Evolutionary conservation across 352 stramenopile species (phyloP), one percentile per base, ranked within the genome.

Genomic region (Pythium biforme): DNA sequence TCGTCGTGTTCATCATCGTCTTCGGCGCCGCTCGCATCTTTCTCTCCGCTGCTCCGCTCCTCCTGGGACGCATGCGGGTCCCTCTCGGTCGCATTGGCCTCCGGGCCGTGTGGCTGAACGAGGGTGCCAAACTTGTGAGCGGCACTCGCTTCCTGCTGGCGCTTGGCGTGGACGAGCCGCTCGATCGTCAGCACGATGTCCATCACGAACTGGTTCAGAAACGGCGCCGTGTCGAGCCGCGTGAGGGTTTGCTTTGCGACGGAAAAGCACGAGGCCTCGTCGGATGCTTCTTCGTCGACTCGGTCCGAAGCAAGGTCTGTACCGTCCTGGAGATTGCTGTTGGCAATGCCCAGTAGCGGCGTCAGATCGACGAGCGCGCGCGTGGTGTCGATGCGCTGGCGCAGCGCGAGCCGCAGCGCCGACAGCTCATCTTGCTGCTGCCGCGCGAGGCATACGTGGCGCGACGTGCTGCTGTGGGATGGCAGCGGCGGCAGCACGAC

Each of bases 151-250:
- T 66, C 64, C 15, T 63, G 64, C 27, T 59, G 57, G 1, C 62
- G 48, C 56, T 57, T 29, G 5, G 53, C 56, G 56, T 59, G 64
- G 17, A 33, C 48, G 27, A 65, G 34, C 1, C 26, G 27, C 26
- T 70, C 41, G 31, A 70, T 63, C 25, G 27, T 58, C 25, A 31
- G 11, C 7, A 63, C 23, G 10, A 66, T 17, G 0, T 62, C 27
- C 1, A 50, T 1, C 8, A 66, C 15, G 4, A 70, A 62, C 27
- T 66, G 57, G n/a, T 45, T 39, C 15, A 70, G 31, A 17, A 54
- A 65, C 17, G 52, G 51, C 2, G 49, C 41, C 0, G 5, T 39
- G 0, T 52, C 34, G 0, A 62, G 27, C 3, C 19, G 39, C 8
- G 29, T 12, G 5, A 48, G 17, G 15, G 50, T 3, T 4, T 17